Evolutionary conservation across 2,329 filamentous ascomycete species (phyloP).

Genomic region (Phialemoniopsis sp.): DNA sequence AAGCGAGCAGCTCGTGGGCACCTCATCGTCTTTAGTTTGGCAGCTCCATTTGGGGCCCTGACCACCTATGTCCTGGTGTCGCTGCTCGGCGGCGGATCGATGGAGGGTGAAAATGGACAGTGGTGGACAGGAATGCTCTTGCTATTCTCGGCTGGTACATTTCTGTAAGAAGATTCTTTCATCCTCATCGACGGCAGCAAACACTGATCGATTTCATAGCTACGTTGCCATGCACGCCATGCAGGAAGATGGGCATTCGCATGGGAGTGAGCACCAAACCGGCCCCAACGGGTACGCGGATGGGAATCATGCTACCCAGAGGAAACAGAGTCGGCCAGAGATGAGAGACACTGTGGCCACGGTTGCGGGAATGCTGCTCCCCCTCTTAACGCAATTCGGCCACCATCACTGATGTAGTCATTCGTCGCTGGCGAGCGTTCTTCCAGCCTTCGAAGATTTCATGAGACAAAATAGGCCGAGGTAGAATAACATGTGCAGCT

Average conservation of each 20-base stretch:
- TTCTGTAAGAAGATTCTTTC: slow-evolving; percentile 64
- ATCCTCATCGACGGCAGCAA: background rate
- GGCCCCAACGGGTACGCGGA: slow-evolving; percentile 52
- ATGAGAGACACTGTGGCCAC: slow-evolving; percentile 68
- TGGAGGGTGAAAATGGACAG: slow-evolving; percentile 58
- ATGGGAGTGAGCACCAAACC: slow-evolving; percentile 46
- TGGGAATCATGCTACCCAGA: slow-evolving; percentile 33
- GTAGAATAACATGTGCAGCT: background rate
- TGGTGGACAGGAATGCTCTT: slow-evolving; percentile 93
- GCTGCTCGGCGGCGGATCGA: slow-evolving; percentile 60
- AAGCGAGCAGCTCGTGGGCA: slow-evolving; percentile 83
- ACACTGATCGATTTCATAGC: slow-evolving; percentile 36
- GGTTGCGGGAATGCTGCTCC: slow-evolving; percentile 72
- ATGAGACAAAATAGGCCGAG: slow-evolving; percentile 5
- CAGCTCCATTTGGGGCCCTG: slow-evolving; percentile 82
- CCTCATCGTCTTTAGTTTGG: slow-evolving; percentile 85
- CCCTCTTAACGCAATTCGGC: slow-evolving; percentile 72
- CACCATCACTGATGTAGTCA: slow-evolving; percentile 55
- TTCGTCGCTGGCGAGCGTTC: too few species aligned
- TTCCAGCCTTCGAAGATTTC: too few species aligned
- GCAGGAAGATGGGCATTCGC: slow-evolving; percentile 65
- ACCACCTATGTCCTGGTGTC: slow-evolving; percentile 78
- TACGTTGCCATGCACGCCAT: slow-evolving; percentile 99
- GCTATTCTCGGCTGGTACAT: slow-evolving; percentile 94
- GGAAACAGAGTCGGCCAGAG: slow-evolving; percentile 51